Percentiles rank a stretch among this genome's conserved stretches.
Evolutionary conservation across 2,329 filamentous ascomycete species (phyloP).

Genomic region (Corniculantispora saksenae): DNA sequence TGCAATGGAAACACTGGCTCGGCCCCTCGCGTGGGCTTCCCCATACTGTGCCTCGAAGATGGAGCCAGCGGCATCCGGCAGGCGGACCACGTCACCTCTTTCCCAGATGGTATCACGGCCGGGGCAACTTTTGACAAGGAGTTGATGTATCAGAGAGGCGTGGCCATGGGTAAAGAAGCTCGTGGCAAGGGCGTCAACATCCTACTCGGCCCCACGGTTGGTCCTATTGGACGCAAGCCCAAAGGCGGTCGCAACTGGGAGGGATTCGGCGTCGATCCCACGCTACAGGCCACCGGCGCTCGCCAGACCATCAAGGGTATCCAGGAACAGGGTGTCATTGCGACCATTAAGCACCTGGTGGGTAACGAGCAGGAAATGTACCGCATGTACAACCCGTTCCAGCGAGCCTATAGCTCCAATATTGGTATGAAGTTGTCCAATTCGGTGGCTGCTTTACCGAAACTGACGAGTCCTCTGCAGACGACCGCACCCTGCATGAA

Average conservation of each 20-base stretch:
- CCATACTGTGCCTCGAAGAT: constrained; percentile 71
- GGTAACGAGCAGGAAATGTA: constrained; percentile 65
- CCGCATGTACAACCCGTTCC: constrained; percentile 56
- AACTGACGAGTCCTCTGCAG: constrained; percentile 25
- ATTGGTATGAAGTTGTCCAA: constrained; percentile 52
- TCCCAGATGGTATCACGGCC: constrained; percentile 76
- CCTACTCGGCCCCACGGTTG: constrained; percentile 69
- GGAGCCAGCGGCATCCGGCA: constrained; percentile 69
- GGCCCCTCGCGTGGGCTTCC: constrained; percentile 68
- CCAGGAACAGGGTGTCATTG: constrained; percentile 58
- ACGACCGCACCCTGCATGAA: constrained; percentile 72
- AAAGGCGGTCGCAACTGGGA: constrained; percentile 76
- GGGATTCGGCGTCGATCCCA: constrained; percentile 70
- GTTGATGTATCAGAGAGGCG: constrained; percentile 67
- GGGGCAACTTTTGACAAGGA: constrained; percentile 76
- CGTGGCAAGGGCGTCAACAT: constrained; percentile 73
- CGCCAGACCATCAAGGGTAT: constrained; percentile 77
- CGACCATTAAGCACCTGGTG: constrained; percentile 58
- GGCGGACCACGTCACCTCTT: constrained; percentile 75
- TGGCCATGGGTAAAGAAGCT: constrained; percentile 70
- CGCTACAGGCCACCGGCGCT: constrained; percentile 74
- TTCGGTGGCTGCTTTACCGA: not conserved
- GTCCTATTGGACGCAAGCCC: constrained; percentile 71
- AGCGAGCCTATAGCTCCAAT: constrained; percentile 66
- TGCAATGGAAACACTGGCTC: constrained; percentile 79